These are phyloP conservation scores for Alternaria sp. DNA, from an alignment of 2,329 filamentous ascomycete species.

Conservation along the genomic window DNA sequence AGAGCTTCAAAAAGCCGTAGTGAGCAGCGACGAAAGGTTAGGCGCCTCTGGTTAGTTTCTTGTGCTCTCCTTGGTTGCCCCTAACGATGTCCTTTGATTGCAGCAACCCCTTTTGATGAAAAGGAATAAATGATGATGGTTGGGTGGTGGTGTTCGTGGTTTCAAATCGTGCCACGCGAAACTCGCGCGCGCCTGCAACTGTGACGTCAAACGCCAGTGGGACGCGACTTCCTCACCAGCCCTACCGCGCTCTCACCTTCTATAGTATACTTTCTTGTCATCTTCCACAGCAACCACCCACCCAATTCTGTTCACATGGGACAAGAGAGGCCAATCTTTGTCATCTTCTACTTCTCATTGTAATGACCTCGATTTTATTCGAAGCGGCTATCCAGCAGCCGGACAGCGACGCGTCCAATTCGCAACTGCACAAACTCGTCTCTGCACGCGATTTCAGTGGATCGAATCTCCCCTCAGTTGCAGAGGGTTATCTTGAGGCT, in stretches of 20 bases:
- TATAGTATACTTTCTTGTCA: background rate
- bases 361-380: slow-evolving; percentile 28
- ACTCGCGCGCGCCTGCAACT: slow-evolving; percentile 7
- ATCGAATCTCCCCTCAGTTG: slow-evolving; percentile 19
- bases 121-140: background rate
- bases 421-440: slow-evolving; percentile 28
- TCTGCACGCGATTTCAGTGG: slow-evolving; percentile 19
- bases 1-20: background rate
- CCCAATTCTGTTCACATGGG: background rate
- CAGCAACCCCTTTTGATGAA: background rate
- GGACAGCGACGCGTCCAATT: slow-evolving; percentile 32
- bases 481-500: slow-evolving; percentile 36
- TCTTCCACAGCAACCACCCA: background rate
- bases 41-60: background rate
- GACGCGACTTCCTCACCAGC: slow-evolving; percentile 1
- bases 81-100: background rate
- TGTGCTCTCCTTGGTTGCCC: background rate
- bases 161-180: slow-evolving; percentile 4
- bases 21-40: background rate
- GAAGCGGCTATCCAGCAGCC: slow-evolving; percentile 32
- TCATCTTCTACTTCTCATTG: background rate
- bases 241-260: slow-evolving; percentile 1
- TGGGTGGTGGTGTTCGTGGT: slow-evolving; percentile 3
- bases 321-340: background rate
- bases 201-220: background rate